These are phyloP conservation scores for Novymonas esmeraldas DNA, from an alignment of 208 protist species.

Conservation along the genomic window DNA sequence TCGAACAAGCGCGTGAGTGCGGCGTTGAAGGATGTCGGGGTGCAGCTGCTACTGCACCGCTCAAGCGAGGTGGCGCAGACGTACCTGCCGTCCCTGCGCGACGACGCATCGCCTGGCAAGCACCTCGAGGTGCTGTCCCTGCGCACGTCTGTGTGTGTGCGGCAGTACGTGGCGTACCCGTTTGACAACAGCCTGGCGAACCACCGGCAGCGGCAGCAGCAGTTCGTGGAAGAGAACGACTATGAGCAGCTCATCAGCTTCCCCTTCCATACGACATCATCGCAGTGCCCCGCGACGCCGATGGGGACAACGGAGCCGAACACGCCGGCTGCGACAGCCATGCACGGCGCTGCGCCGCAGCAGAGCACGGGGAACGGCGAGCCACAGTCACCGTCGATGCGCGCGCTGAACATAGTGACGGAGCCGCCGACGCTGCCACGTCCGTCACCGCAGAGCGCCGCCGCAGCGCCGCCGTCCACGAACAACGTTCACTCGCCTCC, in stretches of 20 bases:
- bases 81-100: constrained; percentile 11
- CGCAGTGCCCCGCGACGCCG: constrained; percentile 8
- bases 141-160: constrained; percentile 67
- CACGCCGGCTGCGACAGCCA: not conserved
- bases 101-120: constrained; percentile 17
- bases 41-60: constrained; percentile 49
- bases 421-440: constrained; percentile 28
- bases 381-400: no score
- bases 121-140: constrained; percentile 76
- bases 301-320: not conserved
- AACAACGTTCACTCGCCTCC: not conserved
- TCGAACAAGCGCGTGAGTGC: constrained; percentile 76
- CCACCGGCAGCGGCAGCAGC: constrained; percentile 66
- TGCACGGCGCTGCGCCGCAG: no score
- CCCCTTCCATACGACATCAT: constrained; percentile 26
- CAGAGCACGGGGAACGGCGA: not conserved
- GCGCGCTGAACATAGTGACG: no score
- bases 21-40: constrained; percentile 34
- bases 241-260: constrained; percentile 64
- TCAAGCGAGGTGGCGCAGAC: constrained; percentile 26
- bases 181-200: constrained; percentile 73
- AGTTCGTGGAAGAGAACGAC: constrained; percentile 78
- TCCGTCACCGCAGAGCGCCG: not conserved
- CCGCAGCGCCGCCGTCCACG: not conserved
- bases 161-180: constrained; percentile 77